Percentiles rank a stretch among this genome's conserved stretches.
Conservation (phyloP, 768 basidiomycete genomes). For the Cystobasidium onofrii region DNA sequence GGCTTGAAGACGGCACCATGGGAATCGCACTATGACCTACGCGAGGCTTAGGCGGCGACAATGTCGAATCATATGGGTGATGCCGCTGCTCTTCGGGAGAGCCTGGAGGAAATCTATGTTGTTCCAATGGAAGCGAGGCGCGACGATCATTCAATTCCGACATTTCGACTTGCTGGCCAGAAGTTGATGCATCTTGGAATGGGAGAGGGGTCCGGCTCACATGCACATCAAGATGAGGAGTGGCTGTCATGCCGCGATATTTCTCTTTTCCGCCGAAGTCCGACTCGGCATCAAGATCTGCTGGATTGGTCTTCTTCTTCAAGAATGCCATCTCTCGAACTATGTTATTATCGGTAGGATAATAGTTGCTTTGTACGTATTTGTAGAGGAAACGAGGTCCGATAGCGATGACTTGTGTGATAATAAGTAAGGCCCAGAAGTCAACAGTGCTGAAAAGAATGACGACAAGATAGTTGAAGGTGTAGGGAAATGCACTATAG, state of each 20-base stretch:
- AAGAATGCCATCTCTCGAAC: conserved; percentile 56
- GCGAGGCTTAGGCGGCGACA: background rate
- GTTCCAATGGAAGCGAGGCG: background rate
- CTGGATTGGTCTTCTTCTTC: background rate
- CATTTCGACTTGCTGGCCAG: conserved; percentile 10
- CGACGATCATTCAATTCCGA: background rate
- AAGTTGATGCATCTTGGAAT: background rate
- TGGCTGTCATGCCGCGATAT: background rate
- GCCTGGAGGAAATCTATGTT: background rate
- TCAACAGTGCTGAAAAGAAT: conserved; percentile 68
- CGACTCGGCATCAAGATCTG: background rate
- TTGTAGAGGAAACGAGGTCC: conserved; percentile 75
- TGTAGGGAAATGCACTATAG: conserved; percentile 69
- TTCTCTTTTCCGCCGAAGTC: background rate
- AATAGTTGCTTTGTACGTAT: conserved; percentile 61
- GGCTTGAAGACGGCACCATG: background rate
- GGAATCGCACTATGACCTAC: background rate
- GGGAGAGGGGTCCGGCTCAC: background rate
- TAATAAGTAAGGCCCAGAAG: conserved; percentile 72
- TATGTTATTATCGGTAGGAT: conserved; percentile 77
- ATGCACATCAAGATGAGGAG: conserved; percentile 12
- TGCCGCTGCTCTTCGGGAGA: background rate
- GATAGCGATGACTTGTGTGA: conserved; percentile 64
- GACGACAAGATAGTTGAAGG: conserved; percentile 64
- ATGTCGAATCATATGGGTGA: background rate